Evolutionary conservation across 179 eudicot genomes (phyloP).

Genomic region (Silene noctiflora): DNA sequence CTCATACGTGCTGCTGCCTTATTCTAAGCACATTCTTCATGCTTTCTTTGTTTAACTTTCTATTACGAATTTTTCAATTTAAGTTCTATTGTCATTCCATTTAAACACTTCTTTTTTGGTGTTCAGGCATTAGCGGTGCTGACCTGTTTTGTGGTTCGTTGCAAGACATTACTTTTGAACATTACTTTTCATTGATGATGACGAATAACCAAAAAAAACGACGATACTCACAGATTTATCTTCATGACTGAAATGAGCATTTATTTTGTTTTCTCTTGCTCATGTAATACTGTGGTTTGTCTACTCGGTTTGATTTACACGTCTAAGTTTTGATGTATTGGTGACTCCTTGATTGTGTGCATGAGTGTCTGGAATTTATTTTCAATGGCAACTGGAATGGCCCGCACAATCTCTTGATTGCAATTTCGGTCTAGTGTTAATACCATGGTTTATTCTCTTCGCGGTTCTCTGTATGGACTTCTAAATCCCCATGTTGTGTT

Average conservation of each 20-base stretch:
- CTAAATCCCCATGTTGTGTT: background rate
- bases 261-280: slow-evolving; percentile 6
- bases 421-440: background rate
- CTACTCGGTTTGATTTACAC: slow-evolving; percentile 1
- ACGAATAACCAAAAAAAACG: slow-evolving; percentile 8
- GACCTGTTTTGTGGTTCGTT: slow-evolving; percentile 1
- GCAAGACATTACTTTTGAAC: background rate
- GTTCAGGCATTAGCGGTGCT: slow-evolving; percentile 32
- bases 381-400: background rate
- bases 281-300: slow-evolving; percentile 5
- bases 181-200: background rate
- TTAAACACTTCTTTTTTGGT: background rate
- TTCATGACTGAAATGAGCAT: slow-evolving; percentile 7
- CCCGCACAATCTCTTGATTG: background rate
- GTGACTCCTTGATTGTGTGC: background rate
- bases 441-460: background rate
- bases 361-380: too few relatives aligned
- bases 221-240: slow-evolving; percentile 13
- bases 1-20: too few relatives aligned
- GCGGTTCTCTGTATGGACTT: background rate
- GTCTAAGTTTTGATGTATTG: background rate
- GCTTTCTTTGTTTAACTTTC: background rate
- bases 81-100: background rate
- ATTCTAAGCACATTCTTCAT: background rate
- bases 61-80: background rate